A percentile compares a stretch with the other conserved stretches of the same genome.
phyloP scores from a whole-genome alignment of 257 asterid species.

The Leptodermis oblonga region DNA sequence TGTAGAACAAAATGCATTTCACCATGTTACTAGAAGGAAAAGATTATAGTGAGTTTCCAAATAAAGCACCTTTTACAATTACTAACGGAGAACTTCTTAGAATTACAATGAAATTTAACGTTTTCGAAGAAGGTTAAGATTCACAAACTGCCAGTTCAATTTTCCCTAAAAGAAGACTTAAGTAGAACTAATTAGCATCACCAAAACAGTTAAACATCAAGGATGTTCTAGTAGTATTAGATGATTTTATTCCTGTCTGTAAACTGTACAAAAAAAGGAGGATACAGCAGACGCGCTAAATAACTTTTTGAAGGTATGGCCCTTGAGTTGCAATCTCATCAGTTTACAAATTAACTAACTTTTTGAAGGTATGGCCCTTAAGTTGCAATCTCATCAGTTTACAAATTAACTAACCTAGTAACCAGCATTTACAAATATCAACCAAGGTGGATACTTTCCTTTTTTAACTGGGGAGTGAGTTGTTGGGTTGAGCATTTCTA shows the following conservation, averaged over 20 bases:
- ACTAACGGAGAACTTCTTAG: not conserved
- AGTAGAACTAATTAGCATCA: not conserved
- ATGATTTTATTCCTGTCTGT: not conserved
- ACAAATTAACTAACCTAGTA: not conserved
- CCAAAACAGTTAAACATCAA: not conserved
- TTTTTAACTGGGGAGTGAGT: too few species aligned
- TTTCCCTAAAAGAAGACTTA: not conserved
- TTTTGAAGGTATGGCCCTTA: not conserved
- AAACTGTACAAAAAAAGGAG: too few species aligned
- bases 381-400: not conserved
- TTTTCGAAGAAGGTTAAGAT: not conserved
- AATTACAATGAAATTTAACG: not conserved
- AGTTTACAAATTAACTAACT: too few species aligned
- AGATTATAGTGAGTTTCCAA: not conserved
- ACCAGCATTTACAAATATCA: not conserved
- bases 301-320: not conserved
- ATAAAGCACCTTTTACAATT: not conserved
- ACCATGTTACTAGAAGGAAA: too few species aligned
- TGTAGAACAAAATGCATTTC: too few species aligned
- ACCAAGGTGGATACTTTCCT: too few species aligned
- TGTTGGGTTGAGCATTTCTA: too few species aligned
- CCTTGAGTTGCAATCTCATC: not conserved
- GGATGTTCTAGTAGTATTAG: not conserved
- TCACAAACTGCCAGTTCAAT: not conserved
- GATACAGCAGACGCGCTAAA: too few species aligned